phyloP scores from a whole-genome alignment of 805 yeast genomes.

The Yarrowia sp. region DNA sequence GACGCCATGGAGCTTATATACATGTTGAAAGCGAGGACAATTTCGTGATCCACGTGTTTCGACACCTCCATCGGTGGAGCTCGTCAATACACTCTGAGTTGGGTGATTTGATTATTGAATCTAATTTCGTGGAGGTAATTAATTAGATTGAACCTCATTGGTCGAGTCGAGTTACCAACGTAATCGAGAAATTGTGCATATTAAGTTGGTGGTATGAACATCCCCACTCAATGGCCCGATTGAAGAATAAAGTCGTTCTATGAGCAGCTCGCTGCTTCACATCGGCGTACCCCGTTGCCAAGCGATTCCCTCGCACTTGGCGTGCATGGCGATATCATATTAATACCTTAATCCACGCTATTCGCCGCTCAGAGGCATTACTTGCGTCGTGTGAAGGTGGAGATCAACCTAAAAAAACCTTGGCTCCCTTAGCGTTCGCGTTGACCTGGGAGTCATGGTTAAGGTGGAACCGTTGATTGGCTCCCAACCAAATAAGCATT shows the following conservation, averaged over 20 bases:
- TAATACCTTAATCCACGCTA: no score
- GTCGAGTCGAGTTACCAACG: neutral
- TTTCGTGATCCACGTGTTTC: slow-evolving; percentile 7
- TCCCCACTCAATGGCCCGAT: no score
- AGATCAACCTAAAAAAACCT: slow-evolving; percentile 1
- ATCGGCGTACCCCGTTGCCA: no score
- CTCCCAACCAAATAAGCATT: neutral
- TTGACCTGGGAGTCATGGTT: neutral
- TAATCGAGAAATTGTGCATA: no score
- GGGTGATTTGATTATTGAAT: neutral
- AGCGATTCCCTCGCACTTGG: no score
- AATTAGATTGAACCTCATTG: neutral
- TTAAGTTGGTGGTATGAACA: no score
- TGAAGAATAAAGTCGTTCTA: no score
- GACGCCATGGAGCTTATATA: neutral
- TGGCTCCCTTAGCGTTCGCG: neutral
- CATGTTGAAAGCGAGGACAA: neutral
- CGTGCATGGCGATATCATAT: no score
- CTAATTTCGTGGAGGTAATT: neutral
- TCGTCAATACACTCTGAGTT: slow-evolving; percentile 2
- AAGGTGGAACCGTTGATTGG: neutral
- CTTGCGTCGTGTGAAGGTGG: neutral
- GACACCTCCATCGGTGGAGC: neutral
- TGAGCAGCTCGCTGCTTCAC: no score
- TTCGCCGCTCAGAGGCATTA: neutral